These are phyloP conservation scores for Hericium rajendrae DNA, from an alignment of 768 basidiomycete genomes.

Conservation along the genomic window DNA sequence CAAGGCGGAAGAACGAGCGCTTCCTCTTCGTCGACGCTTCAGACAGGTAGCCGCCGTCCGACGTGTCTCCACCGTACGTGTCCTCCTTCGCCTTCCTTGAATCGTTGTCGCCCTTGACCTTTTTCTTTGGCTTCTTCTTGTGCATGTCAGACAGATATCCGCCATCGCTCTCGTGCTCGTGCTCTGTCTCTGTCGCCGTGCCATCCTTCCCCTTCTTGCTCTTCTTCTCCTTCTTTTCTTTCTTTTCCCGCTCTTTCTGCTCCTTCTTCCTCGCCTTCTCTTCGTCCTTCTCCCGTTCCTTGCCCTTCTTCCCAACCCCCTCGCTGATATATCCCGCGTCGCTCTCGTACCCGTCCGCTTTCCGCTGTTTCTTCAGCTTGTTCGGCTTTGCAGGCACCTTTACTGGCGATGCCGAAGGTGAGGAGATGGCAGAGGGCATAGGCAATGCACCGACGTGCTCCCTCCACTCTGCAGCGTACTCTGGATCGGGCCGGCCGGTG, in stretches of 20 bases:
- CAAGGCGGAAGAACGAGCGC: slow-evolving; percentile 17
- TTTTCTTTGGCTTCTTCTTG: slow-evolving; percentile 12
- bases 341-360: slow-evolving; percentile 43
- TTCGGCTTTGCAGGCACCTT: neutral
- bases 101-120: slow-evolving; percentile 1
- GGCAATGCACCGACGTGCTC: slow-evolving; percentile 15
- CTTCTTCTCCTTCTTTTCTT: slow-evolving; percentile 17
- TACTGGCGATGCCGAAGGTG: slow-evolving; percentile 14
- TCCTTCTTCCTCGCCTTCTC: slow-evolving; percentile 2
- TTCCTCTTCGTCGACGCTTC: slow-evolving; percentile 22
- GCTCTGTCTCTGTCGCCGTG: too few relatives aligned
- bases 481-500: neutral
- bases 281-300: slow-evolving; percentile 8
- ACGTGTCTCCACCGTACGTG: slow-evolving; percentile 4
- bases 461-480: neutral
- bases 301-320: slow-evolving; percentile 22
- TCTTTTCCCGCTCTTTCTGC: slow-evolving; percentile 16
- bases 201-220: neutral
- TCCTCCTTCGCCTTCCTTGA: slow-evolving; percentile 4
- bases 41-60: slow-evolving; percentile 23
- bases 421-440: slow-evolving; percentile 8
- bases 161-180: slow-evolving; percentile 20
- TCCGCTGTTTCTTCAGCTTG: slow-evolving; percentile 29
- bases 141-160: slow-evolving; percentile 16
- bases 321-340: slow-evolving; percentile 32